A percentile compares a stretch with the other conserved stretches of the same genome.
These are phyloP conservation scores for Mercurialis annua DNA, from an alignment of 345 rosid species.

Conservation along the genomic window DNA sequence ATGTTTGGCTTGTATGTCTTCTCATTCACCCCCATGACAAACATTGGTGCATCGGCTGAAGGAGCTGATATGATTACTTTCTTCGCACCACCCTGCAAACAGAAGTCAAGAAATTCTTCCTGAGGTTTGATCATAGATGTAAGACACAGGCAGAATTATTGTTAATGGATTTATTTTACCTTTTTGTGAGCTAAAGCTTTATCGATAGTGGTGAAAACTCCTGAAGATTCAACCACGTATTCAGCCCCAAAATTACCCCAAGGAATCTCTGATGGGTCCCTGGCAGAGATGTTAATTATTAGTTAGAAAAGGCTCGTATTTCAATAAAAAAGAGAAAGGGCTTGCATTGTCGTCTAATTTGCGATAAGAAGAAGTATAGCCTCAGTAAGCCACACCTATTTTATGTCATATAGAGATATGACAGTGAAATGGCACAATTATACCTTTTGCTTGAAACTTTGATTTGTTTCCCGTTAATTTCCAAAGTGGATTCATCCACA, in stretches of 20 bases:
- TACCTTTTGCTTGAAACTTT: conserved; percentile 78
- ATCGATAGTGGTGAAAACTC: conserved; percentile 77
- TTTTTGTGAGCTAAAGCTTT: conserved; percentile 86
- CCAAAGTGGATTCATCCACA: conserved; percentile 76
- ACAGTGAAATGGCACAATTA: neutral
- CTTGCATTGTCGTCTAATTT: conserved; percentile 3
- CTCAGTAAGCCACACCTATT: neutral
- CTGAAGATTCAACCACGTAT: conserved; percentile 93
- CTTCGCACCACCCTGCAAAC: conserved; percentile 85
- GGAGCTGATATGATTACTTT: conserved; percentile 98
- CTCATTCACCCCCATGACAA: conserved; percentile 98
- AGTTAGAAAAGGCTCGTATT: conserved; percentile 1
- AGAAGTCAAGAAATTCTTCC: conserved; percentile 3
- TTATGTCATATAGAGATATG: neutral
- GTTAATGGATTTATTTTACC: conserved; percentile 34
- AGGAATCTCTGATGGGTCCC: conserved; percentile 95
- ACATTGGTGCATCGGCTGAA: conserved; percentile 99
- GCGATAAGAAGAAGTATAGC: neutral
- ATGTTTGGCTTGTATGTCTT: conserved; percentile 71
- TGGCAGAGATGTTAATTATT: conserved; percentile 26
- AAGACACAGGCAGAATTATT: neutral
- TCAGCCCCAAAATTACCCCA: conserved; percentile 96
- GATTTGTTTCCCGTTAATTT: conserved; percentile 81
- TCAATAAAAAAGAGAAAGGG: neutral
- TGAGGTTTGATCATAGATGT: neutral